These are phyloP conservation scores for Candida maltosa DNA, from an alignment of 805 yeast genomes.

Conservation along the genomic window DNA sequence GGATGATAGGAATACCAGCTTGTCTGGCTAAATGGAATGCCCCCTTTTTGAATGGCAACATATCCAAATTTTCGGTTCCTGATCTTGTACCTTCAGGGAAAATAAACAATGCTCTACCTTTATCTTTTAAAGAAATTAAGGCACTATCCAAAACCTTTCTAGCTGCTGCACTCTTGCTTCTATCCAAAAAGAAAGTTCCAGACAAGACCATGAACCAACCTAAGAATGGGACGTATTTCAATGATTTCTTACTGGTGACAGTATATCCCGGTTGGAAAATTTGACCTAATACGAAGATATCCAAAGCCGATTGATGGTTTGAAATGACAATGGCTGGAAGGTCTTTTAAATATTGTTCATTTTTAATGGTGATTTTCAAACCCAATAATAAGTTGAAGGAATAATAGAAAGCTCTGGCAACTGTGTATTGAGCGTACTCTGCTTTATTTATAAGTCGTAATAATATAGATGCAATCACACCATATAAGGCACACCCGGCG, in stretches of 20 bases:
- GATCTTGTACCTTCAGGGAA: conserved; percentile 99
- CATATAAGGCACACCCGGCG: conserved; percentile 64
- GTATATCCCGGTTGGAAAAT: conserved; percentile 85
- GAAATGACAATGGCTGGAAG: conserved; percentile 78
- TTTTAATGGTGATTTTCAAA: conserved; percentile 63
- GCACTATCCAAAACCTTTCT: conserved; percentile 72
- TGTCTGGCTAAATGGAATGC: conserved; percentile 97
- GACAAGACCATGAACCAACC: conserved; percentile 96
- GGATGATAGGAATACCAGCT: conserved; percentile 85
- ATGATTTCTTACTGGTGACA: conserved; percentile 86
- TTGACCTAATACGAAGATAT: conserved; percentile 75
- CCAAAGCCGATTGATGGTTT: conserved; percentile 90
- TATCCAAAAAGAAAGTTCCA: conserved; percentile 88
- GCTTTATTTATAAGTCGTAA: conserved; percentile 69
- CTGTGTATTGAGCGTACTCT: conserved; percentile 82
- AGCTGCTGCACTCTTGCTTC: conserved; percentile 74
- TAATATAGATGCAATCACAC: conserved; percentile 70
- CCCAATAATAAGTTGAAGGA: conserved; percentile 63
- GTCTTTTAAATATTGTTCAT: conserved; percentile 51
- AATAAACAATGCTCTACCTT: conserved; percentile 76
- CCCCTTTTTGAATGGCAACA: conserved; percentile 93
- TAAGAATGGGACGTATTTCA: conserved; percentile 80
- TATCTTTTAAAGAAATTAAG: conserved; percentile 52
- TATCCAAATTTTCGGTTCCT: conserved; percentile 58
- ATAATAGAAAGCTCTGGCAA: conserved; percentile 77